Percentiles rank a stretch among this genome's conserved stretches.
Conservation (phyloP, 2,329 filamentous ascomycete species). For the Fusarium austroafricanum region DNA sequence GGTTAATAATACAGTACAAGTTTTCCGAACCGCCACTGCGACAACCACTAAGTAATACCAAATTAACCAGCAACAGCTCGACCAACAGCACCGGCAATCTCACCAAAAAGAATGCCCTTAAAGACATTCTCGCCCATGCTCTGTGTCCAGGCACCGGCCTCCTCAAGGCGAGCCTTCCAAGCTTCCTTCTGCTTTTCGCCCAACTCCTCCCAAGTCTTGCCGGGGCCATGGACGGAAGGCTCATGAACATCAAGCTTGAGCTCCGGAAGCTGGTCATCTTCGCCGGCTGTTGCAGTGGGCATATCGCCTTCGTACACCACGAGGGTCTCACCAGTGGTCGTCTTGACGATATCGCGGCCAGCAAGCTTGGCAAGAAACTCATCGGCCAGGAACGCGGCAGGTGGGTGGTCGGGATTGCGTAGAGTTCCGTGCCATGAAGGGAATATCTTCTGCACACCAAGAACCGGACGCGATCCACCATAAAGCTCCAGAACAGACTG, state of each 20-base stretch:
- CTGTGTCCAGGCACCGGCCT: slow-evolving; percentile 83
- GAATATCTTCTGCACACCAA: slow-evolving; percentile 67
- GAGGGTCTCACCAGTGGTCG: slow-evolving; percentile 53
- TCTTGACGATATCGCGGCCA: slow-evolving; percentile 47
- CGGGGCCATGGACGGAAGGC: slow-evolving; percentile 60
- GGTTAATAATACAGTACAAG: no score
- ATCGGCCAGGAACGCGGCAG: slow-evolving; percentile 45
- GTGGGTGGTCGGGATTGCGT: slow-evolving; percentile 43
- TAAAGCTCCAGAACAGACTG: slow-evolving; percentile 73
- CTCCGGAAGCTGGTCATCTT: slow-evolving; percentile 32
- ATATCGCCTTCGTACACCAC: slow-evolving; percentile 51
- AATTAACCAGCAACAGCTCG: slow-evolving; percentile 58
- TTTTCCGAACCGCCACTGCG: no score
- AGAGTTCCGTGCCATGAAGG: slow-evolving; percentile 57
- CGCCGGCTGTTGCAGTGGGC: slow-evolving; percentile 31
- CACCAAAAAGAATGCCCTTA: slow-evolving; percentile 80
- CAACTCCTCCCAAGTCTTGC: slow-evolving; percentile 78
- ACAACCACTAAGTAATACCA: no score
- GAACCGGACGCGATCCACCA: slow-evolving; percentile 65
- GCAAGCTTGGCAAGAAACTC: slow-evolving; percentile 54
- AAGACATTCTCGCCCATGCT: slow-evolving; percentile 81
- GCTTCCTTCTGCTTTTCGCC: slow-evolving; percentile 68
- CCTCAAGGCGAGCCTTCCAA: slow-evolving; percentile 76
- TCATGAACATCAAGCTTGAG: slow-evolving; percentile 60
- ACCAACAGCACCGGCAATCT: slow-evolving; percentile 73